These are phyloP conservation scores for Stachybotrys elegans DNA, from an alignment of 2,329 filamentous ascomycete genomes.

Conservation along the genomic window DNA sequence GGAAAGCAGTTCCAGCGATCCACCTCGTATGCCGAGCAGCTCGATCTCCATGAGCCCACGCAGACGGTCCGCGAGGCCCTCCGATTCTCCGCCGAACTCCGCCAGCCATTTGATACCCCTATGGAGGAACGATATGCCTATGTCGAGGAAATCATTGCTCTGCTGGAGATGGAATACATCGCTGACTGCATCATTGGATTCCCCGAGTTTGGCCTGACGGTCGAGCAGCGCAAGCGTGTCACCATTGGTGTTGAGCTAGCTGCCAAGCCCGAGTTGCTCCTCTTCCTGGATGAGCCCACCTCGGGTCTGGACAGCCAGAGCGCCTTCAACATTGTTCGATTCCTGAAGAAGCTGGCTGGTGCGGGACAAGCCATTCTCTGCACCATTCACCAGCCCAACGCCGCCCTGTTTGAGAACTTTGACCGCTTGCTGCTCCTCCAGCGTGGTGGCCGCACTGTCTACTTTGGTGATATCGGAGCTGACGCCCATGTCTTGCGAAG, in stretches of 20 bases:
- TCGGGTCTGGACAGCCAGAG: constrained; percentile 60
- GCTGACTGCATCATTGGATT: constrained; percentile 55
- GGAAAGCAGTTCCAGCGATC: constrained; percentile 57
- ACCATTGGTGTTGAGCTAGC: constrained; percentile 89
- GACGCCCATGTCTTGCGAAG: constrained; percentile 67
- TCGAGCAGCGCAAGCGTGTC: constrained; percentile 66
- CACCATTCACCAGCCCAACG: constrained; percentile 88
- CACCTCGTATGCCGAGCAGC: constrained; percentile 59
- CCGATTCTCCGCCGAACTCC: constrained; percentile 56
- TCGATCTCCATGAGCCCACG: constrained; percentile 56
- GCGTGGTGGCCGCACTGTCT: constrained; percentile 73
- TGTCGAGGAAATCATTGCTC: constrained; percentile 55
- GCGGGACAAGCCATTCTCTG: constrained; percentile 84
- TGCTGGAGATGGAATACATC: constrained; percentile 54
- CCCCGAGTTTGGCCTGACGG: constrained; percentile 64
- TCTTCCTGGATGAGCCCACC: constrained; percentile 77
- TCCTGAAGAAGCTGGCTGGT: constrained; percentile 70
- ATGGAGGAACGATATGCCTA: constrained; percentile 52
- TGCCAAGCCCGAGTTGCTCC: constrained; percentile 70
- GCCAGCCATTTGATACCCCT: constrained; percentile 50
- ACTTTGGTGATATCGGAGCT: constrained; percentile 78
- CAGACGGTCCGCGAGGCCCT: constrained; percentile 61
- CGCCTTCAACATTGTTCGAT: constrained; percentile 72
- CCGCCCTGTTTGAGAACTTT: constrained; percentile 82
- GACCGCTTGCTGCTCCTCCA: constrained; percentile 76